Percentiles rank a stretch among this genome's conserved stretches.
Conservation (phyloP, 495 filamentous ascomycete species). For the Patellaria atrata region DNA sequence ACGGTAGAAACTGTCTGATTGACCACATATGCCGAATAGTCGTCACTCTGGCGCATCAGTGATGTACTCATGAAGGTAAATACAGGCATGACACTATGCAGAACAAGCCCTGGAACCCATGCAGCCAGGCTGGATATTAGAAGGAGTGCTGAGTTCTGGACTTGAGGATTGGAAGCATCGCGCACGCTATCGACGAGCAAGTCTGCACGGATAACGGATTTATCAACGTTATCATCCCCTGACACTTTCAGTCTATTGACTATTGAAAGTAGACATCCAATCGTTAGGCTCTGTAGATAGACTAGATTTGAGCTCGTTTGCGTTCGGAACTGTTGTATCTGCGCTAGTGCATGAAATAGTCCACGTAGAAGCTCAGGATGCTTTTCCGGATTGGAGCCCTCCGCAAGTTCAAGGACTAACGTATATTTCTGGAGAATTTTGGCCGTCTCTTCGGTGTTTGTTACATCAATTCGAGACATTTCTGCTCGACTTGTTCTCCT, state of each 20-base stretch:
- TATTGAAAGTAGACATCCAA: conserved; percentile 64
- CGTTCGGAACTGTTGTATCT: conserved; percentile 64
- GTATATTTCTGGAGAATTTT: conserved; percentile 58
- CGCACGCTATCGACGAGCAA: conserved; percentile 83
- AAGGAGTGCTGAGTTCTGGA: conserved; percentile 84
- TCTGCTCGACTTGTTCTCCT: conserved; percentile 59
- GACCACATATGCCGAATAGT: conserved; percentile 89
- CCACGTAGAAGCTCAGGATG: conserved; percentile 59
- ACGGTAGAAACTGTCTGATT: conserved; percentile 79
- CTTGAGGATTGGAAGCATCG: conserved; percentile 70
- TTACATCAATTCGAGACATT: conserved; percentile 30
- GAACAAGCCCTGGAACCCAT: conserved; percentile 70
- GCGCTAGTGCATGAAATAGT: conserved; percentile 69
- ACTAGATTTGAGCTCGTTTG: conserved; percentile 62
- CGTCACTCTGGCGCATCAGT: conserved; percentile 77
- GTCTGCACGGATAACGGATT: conserved; percentile 63
- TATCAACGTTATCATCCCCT: conserved; percentile 32
- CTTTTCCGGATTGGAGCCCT: conserved; percentile 53
- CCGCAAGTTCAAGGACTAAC: conserved; percentile 76
- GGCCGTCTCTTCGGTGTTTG: conserved; percentile 40
- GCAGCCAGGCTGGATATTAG: conserved; percentile 70
- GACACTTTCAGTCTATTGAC: conserved; percentile 52
- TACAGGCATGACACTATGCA: conserved; percentile 96
- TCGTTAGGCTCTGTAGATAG: conserved; percentile 67
- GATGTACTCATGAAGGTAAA: conserved; percentile 95